phyloP scores from a whole-genome alignment of 2,329 filamentous ascomycete species.

The Diplodia corticola region DNA sequence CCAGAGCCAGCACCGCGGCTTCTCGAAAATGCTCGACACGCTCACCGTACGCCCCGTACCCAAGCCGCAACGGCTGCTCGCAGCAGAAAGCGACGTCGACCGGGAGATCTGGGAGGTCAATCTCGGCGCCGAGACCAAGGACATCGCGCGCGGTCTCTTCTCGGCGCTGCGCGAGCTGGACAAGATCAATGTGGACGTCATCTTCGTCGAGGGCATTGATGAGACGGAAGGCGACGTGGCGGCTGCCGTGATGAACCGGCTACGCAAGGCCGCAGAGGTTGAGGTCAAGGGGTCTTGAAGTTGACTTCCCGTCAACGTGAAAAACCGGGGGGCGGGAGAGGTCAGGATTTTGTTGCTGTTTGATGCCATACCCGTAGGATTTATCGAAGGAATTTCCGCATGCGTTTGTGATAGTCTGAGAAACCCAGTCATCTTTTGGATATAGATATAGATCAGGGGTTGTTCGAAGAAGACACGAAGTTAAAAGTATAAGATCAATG shows the following conservation, averaged over 20 bases:
- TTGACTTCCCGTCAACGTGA: not conserved
- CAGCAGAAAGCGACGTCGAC: not conserved
- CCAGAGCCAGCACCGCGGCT: not conserved
- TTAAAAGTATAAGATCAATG: not conserved
- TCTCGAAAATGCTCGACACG: conserved; percentile 38
- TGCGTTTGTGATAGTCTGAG: not conserved
- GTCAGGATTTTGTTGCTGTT: not conserved
- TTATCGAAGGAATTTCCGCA: not conserved
- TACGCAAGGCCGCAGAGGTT: conserved; percentile 48
- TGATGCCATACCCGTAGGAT: not conserved
- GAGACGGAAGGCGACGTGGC: conserved; percentile 73
- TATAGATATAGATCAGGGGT: not conserved
- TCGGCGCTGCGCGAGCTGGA: conserved; percentile 85
- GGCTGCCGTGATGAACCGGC: conserved; percentile 61
- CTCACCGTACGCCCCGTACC: conserved; percentile 25
- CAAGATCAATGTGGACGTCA: conserved; percentile 72
- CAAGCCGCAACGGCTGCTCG: conserved; percentile 8
- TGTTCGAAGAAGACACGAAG: not conserved
- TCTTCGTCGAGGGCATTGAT: conserved; percentile 84
- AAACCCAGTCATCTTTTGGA: not conserved
- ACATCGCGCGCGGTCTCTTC: conserved; percentile 85
- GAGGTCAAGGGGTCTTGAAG: conserved; percentile 15
- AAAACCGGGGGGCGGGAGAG: too few relatives aligned
- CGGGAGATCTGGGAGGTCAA: conserved; percentile 64
- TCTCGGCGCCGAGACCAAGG: conserved; percentile 68